Base-by-base conservation (phyloP, 108 stramenopile species). In the Discostella pseudostelligera region DNA sequence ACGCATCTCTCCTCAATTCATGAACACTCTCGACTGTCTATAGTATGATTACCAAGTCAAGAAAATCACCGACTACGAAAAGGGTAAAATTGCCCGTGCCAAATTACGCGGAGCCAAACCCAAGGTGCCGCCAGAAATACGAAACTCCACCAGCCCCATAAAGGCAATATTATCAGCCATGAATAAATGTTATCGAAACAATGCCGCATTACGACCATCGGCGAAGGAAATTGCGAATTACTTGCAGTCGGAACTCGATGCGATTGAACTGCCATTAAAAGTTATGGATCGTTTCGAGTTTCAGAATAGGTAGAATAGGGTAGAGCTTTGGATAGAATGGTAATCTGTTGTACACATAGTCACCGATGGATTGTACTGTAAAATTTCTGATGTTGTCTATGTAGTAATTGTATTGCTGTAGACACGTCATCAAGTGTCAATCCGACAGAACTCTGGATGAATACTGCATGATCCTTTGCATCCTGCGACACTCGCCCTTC, bases 81-180 rank as follows among this genome's bases (percentile, higher is more conserved):
- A 74, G 43, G 60, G 24, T 17, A 74, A 70, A 16, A 74, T 78
- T 26, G 85, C 88, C 22, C 72, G 86, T 8, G 86, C 85, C 24
- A 90, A 90, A 69, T 86, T 90, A 80, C 87, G 62, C 26, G 78
- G 74, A 49, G 65, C 40, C 16, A 81, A 85, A 59, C 77, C 84
- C 11, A 84, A 76, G 40, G 84, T 88, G 11, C 84, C 87, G 21
- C 16, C 64, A 8, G 59, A 70, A 25, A 80, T 89, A n/a, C 16
- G 50, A 16, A 59, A 79, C n/a, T 59, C 72, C 8, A 75, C 59
- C 3, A 78, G 85, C 59, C 78, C 80, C 16, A 63, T 76, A 36
- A 26, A 50, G 29, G 89, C 92, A 11, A 71, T 93, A 22, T 67
- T 77, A 7, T 65, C 69, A 36, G 92, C 87, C 46, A 89, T 93